Evolutionary conservation across 257 asterid species (phyloP), one percentile per base, ranked within the genome.

Genomic region (Gentiana straminea): DNA sequence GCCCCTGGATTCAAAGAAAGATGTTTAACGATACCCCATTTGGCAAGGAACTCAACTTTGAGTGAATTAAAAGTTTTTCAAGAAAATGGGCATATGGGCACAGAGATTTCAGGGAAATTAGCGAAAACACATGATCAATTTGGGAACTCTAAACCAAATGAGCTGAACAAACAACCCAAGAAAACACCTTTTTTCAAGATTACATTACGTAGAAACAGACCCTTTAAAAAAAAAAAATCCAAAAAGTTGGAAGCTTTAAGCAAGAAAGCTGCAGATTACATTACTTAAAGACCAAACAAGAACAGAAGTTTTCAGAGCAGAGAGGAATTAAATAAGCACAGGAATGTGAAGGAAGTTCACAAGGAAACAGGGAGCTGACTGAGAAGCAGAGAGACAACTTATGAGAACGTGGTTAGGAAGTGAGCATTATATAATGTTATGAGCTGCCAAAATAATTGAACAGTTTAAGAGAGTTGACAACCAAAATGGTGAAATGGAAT

Each of bases 371-470:
- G 24, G 24, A 24, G 24, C 46, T 32, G n/a, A 52, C 53, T 52
- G 43, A 49, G 49, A 13, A 38, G 57, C 4, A 34, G 62, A 54
- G 57, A 34, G 35, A 4, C 32, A 48, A 55, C 38, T 60, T 64
- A 64, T 37, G 61, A 68, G 68, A 63, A 56, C 37, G 60, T 68
- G 68, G 13, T 51, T 8, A 60, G 44, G 51, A 64, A 68, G 64
- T 45, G 68, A 62, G 68, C 68, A 51, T 61, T 61, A 62, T 55
- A 55, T 61, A 57, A 15, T 43, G 33, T 56, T 62, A 24, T 24
- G 24, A 24, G 24, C 24, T 24, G 24, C 24, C 24, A 24, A 24
- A 53, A 60, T 24, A 24, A 24, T 24, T 24, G 24, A 24, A 24
- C 24, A 24, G 24, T 24, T 24, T 24, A 24, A 24, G 24, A 24